Base-by-base conservation (phyloP, 179 eudicot genomes). In the Amaranthus tricolor region DNA sequence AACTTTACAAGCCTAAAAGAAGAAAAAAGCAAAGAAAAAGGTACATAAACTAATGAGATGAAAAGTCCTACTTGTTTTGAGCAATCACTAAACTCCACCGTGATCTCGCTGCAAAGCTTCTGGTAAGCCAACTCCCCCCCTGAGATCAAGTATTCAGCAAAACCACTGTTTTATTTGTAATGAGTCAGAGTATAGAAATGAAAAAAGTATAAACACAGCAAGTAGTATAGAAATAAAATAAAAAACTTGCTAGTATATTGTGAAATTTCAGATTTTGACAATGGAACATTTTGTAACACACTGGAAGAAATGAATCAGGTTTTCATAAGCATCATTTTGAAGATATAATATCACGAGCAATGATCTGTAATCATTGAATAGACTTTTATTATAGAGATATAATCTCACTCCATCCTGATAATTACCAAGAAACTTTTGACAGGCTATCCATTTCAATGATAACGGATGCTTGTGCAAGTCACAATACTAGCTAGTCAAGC, bases 51-150 rank as follows among this genome's bases (percentile, higher is more conserved):
- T 48, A 31, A 73, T 43, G 69, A 56, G 73, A 68, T 57, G 74
- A 76, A 20, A 58, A 50, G 16, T 77, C 94, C 54, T 62, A 92
- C 98, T 74, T 90, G 90, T 78, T 88, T 89, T 45, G 98, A 94
- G 84, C 97, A 94, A 70, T 92, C 90, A 74, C 85, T 90, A 81
- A 92, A 94, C 82, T 92, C 93, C 69, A 75, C 68, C 1, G 97
- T 94, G 80, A 94, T 79, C 87, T 88, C 93, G 74, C 88, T 87
- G 80, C 98, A 94, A 76, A 94, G 90, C 74, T 90, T 84, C 71
- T 92, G 94, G 85, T 89, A 94, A 79, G 91, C 77, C 53, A 90
- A 70, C 80, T 94, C 98, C 59, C 73, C 81, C 72, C 93, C 91
- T 64, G 96, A 89, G 59, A 66, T 85, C 89, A 87, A 85, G 76